A percentile compares a stretch with the other conserved stretches of the same genome.
Conservation (phyloP, 2,329 filamentous ascomycete genomes). For the Eutypella sp. region DNA sequence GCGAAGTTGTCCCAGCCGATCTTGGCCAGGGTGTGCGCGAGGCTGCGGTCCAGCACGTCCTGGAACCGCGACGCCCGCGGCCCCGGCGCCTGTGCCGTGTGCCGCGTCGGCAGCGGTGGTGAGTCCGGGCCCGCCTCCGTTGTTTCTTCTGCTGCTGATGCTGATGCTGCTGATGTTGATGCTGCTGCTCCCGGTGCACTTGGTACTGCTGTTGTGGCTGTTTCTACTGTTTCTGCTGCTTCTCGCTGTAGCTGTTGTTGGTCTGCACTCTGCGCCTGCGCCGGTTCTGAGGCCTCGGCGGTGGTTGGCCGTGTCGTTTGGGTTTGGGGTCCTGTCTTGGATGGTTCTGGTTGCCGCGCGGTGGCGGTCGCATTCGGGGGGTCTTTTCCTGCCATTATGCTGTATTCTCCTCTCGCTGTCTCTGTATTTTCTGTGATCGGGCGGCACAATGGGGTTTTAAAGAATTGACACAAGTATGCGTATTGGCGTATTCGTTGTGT, state of each 20-base stretch:
- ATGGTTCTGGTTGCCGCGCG: too few relatives aligned
- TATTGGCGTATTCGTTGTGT: too few relatives aligned
- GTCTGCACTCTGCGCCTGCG: neutral
- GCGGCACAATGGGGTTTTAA: too few relatives aligned
- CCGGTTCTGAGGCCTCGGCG: neutral
- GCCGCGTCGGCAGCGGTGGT: conserved; percentile 31
- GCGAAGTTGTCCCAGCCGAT: conserved; percentile 54
- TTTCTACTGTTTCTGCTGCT: neutral
- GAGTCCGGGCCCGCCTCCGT: conserved; percentile 3
- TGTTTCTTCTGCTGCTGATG: conserved; percentile 3
- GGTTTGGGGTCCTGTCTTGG: too few relatives aligned
- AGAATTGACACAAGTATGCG: too few relatives aligned
- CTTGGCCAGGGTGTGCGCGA: conserved; percentile 49
- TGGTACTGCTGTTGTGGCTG: conserved; percentile 2
- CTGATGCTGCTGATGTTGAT: neutral
- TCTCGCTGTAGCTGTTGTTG: neutral
- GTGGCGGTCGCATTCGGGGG: neutral
- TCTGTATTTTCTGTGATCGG: too few relatives aligned
- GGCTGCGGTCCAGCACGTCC: conserved; percentile 46
- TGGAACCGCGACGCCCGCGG: conserved; percentile 52
- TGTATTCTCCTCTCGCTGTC: too few relatives aligned
- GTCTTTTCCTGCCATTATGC: too few relatives aligned
- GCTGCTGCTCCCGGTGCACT: conserved; percentile 3
- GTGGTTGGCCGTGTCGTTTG: too few relatives aligned
- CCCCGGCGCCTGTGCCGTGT: conserved; percentile 45